These are phyloP conservation scores for Nicotiana obtusifolia DNA, from an alignment of 257 asterid species.

Conservation along the genomic window DNA sequence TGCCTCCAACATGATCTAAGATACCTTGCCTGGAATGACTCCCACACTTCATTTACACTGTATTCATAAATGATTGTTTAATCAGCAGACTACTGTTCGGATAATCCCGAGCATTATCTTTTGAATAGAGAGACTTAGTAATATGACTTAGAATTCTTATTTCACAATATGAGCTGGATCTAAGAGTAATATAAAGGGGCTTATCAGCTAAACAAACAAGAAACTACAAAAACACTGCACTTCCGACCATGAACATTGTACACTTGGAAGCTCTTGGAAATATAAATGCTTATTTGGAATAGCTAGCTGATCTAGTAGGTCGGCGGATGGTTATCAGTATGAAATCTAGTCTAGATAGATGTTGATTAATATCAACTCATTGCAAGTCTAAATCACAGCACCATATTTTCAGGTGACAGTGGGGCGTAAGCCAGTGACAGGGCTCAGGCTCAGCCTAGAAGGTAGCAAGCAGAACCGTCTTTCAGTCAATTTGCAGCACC, in stretches of 20 bases:
- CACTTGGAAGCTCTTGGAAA: background rate
- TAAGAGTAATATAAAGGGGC: background rate
- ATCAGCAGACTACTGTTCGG: background rate
- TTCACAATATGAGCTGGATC: background rate
- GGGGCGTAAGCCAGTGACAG: conserved; percentile 96
- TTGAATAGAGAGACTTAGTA: background rate
- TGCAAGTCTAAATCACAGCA: background rate
- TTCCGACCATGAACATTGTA: background rate
- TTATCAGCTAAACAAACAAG: background rate
- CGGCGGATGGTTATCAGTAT: background rate
- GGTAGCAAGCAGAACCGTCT: conserved; percentile 91
- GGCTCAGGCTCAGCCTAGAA: conserved; percentile 87
- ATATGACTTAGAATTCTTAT: background rate
- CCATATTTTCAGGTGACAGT: conserved; percentile 66
- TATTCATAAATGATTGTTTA: background rate
- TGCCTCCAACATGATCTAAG: background rate
- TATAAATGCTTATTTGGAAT: background rate
- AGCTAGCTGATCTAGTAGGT: background rate
- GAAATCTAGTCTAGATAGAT: background rate
- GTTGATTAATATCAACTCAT: background rate
- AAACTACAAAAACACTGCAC: background rate
- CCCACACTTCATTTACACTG: background rate
- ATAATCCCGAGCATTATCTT: background rate
- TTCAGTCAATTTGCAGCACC: conserved; percentile 77
- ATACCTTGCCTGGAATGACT: background rate